phyloP scores from a whole-genome alignment of 2,329 filamentous ascomycete species.

The Aspergillus versicolor region DNA sequence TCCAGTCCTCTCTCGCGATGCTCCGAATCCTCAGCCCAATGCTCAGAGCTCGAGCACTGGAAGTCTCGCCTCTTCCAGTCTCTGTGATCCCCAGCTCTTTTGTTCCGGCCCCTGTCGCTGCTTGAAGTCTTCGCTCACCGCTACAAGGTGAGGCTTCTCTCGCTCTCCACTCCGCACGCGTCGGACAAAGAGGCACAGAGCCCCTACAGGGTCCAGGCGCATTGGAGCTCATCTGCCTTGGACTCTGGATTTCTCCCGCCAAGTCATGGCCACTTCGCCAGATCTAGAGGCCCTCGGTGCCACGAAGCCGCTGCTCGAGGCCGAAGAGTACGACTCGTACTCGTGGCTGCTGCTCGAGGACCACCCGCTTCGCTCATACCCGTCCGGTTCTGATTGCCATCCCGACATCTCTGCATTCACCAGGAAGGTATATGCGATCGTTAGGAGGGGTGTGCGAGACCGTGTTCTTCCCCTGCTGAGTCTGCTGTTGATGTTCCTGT shows the following conservation, averaged over 20 bases:
- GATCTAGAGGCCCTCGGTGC: background rate
- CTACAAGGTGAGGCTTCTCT: background rate
- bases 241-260: background rate
- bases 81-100: background rate
- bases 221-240: background rate
- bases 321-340: constrained; percentile 16
- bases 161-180: background rate
- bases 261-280: constrained; percentile 9
- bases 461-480: constrained; percentile 22
- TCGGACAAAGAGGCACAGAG: background rate
- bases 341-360: constrained; percentile 30
- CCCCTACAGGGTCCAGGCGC: background rate
- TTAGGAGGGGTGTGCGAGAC: constrained; percentile 23
- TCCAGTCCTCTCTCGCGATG: background rate
- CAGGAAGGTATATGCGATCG: constrained; percentile 13
- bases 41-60: background rate
- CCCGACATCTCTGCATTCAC: constrained; percentile 25
- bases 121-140: constrained; percentile 1
- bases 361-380: constrained; percentile 35
- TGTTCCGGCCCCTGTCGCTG: background rate
- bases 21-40: background rate
- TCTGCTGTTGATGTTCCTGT: constrained; percentile 26
- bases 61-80: background rate
- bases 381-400: constrained; percentile 28
- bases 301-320: constrained; percentile 4